Base-by-base conservation (phyloP, 805 yeast genomes). In the Metschnikowia amazonensis region DNA sequence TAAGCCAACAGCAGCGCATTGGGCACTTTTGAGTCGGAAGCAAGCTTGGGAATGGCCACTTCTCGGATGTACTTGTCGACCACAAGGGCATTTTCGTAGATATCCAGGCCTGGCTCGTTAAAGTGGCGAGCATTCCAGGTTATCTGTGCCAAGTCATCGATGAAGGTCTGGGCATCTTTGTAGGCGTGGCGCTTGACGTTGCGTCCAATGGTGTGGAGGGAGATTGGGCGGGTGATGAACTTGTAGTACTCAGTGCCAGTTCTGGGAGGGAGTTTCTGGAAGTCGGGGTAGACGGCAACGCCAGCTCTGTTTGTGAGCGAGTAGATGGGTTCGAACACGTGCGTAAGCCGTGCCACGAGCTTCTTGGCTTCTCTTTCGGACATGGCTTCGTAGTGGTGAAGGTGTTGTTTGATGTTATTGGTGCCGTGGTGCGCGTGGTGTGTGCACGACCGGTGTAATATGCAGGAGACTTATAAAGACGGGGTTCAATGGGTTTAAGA, bases 111-210 rank as follows among this genome's bases (percentile, higher is more conserved):
- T 50, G 81, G 82, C 47, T 81, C 81, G 64, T 92, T 92, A 65
- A 84, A 92, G 38, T 83, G 78, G 49, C 87, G 79, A 2, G 97
- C 97, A 60, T 92, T 92, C 89, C 95, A 88, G 1, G 88, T 78
- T 43, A 92, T 85, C 63, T 87, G 95, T 0, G 84, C 88, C 48
- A 90, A 61, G 63, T 90, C 97, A 46, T 71, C 76, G 30, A 90
- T 67, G 62, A 88, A 89, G 36, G 80, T 82, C 55, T 82, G 85
- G 0, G 87, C 79, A 37, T 71, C 71, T 4, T 67, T 62, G 66
- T 89, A 90, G 48, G 66, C 67, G 41, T 64, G 65, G 33, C 74
- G 70, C 48, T 79, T 79, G 29, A 86, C 65, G 48, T 78, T 74
- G 52, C 81, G 76, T 46, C 77, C 81, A 46, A 90, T 77, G 50